Evolutionary conservation across 148 eudicot species (phyloP), one percentile per base, ranked within the genome.

Genomic region (Chenopodium album): DNA sequence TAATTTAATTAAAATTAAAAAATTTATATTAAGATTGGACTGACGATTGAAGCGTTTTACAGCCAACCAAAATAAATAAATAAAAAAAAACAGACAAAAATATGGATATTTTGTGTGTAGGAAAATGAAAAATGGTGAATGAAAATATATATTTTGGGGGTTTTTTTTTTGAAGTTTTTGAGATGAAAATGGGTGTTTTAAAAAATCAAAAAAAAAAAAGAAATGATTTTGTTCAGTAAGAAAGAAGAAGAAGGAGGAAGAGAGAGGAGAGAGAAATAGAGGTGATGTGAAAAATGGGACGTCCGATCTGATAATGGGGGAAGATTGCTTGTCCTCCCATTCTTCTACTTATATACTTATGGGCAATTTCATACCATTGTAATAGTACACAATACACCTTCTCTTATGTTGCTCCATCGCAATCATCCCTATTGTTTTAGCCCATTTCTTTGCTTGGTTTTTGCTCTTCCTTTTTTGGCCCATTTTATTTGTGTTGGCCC

Each of bases 281-380:
- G 80, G 19, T 41, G 73, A 72, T 47, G 80, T 52, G 82, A 85
- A 82, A 59, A 41, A 77, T 82, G 67, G 73, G 81, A 76, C 62
- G 75, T 54, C 81, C n/a, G 78, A 80, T 79, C 66, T 75, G 86
- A 81, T 79, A 76, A 64, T 63, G 48, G 70, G 37, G 71, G 32
- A 79, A 52, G 66, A 63, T 73, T 83, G 65, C 50, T 41, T 80
- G 82, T 78, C 77, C 69, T 76, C 81, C 68, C 80, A 80, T 72
- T 73, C 79, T 22, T 59, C 81, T 46, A 65, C 76, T 76, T 83
- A 47, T 83, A 86, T 83, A 86, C 88, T 83, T 83, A 86, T 83
- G 82, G 88, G 85, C 85, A 77, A 76, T 76, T 71, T 71, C 73
- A 12, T 47, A 22, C 44, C 44, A 41, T 41, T 5, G 44, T 41